Evolutionary conservation across 202 grass and related monocot species (phyloP), one percentile per base, ranked within the genome.

Genomic region (Digitaria exilis): DNA sequence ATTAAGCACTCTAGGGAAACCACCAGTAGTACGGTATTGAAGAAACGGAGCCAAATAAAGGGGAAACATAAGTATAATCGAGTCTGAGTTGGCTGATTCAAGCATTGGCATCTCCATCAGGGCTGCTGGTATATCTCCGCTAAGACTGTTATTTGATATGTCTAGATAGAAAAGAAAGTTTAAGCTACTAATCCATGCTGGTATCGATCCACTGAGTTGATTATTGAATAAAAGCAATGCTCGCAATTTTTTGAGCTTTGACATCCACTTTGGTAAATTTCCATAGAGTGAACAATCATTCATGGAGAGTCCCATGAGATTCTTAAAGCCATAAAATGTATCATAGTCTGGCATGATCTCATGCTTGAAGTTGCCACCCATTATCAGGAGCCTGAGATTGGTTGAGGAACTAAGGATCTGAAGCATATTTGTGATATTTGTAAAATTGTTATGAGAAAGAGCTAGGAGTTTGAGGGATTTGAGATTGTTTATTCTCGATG

Each of bases 131-230:
- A 97, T 87, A 31, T 84, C 83, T 4, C 95, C 92, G 39, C 79
- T 79, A 54, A 97, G 81, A 25, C 42, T 79, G 55, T 94, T 94
- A n/a, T 80, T 37, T 34, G 90, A 94, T 77, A 97, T 70, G 12
- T 97, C 92, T 30, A 97, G n/a, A 64, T 91, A 92, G 74, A 85
- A 48, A 55, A 89, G 84, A 24, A 71, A 68, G 21, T 71, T 15
- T 11, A 95, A 81, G 43, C 45, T 78, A 24, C 44, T 79, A 52
- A 84, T 90, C 78, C 90, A 95, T 14, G 62, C 14, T 10, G 90
- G 88, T 85, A 92, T 82, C 69, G 69, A 34, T 4, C 93, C 93
- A 7, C 34, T 82, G 45, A 95, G 85, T 16, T 63, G 59, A 64
- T 89, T 92, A 17, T 79, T 54, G 7, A 78, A 48, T 39, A 97